These are phyloP conservation scores for Ziziphus jujuba DNA, from an alignment of 306 rosid genomes.

Conservation along the genomic window DNA sequence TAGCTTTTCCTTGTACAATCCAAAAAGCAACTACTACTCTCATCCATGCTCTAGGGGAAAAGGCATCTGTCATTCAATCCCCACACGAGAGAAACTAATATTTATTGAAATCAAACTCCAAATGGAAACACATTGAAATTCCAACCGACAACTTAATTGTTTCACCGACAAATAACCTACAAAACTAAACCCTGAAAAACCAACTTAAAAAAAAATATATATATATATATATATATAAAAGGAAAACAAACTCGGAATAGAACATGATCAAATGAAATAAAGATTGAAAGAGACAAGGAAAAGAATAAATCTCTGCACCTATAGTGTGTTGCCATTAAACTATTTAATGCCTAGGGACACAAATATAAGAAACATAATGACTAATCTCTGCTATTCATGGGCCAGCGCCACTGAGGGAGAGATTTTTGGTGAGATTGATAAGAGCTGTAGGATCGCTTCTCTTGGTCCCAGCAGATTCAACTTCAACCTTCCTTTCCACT, in stretches of 20 bases:
- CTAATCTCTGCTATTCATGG: conserved; percentile 24
- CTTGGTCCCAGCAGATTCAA: conserved; percentile 33
- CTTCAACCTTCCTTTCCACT: conserved; percentile 25
- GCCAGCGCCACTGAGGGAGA: conserved; percentile 32
- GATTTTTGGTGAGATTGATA: conserved; percentile 46
- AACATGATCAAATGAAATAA: not conserved
- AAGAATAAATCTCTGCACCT: conserved; percentile 3
- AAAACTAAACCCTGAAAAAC: not conserved
- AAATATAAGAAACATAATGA: not conserved
- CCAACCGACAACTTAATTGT: conserved; percentile 1
- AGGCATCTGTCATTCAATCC: too few species aligned
- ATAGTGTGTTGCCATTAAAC: conserved; percentile 5
- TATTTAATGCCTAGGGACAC: conserved; percentile 7
- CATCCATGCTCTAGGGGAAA: too few species aligned
- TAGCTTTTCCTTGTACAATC: too few species aligned
- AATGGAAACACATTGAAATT: not conserved
- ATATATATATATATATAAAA: too few species aligned
- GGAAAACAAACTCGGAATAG: not conserved
- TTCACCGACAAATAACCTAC: not conserved
- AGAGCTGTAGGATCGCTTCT: conserved; percentile 32
- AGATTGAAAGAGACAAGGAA: not conserved
- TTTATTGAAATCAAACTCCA: not conserved
- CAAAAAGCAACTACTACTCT: too few species aligned
- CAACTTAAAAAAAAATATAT: not conserved
- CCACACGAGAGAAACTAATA: not conserved